These are phyloP conservation scores for Saccharomycopsis phalli DNA, from an alignment of 1,139 yeast species.

Conservation along the genomic window DNA sequence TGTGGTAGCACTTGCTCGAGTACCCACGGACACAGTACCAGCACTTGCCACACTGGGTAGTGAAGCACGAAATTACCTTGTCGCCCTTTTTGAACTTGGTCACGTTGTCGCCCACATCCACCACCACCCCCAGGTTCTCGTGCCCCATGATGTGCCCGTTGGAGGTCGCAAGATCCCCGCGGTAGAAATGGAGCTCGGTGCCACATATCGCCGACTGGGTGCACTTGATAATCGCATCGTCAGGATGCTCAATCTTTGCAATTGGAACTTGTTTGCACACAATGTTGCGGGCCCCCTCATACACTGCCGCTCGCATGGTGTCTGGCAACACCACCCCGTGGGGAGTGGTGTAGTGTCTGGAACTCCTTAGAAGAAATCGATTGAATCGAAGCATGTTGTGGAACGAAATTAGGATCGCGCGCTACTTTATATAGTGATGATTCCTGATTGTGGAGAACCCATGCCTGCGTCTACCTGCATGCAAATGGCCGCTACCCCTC, in stretches of 20 bases:
- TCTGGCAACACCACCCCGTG: slow-evolving; percentile 11
- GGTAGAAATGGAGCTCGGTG: slow-evolving; percentile 50
- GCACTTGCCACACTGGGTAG: slow-evolving; percentile 48
- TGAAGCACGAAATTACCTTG: slow-evolving; percentile 42
- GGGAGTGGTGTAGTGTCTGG: too few species aligned
- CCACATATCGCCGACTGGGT: slow-evolving; percentile 53
- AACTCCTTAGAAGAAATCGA: too few species aligned
- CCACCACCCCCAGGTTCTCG: slow-evolving; percentile 40
- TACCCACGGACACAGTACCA: slow-evolving; percentile 46
- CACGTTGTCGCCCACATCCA: slow-evolving; percentile 32
- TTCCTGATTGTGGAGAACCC: too few species aligned
- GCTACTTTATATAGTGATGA: too few species aligned
- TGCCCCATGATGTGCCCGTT: slow-evolving; percentile 43
- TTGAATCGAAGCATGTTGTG: too few species aligned
- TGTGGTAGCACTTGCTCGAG: slow-evolving; percentile 42
- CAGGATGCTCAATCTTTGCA: slow-evolving; percentile 34
- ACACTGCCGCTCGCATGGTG: slow-evolving; percentile 49
- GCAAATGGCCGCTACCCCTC: too few species aligned
- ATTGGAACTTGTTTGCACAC: slow-evolving; percentile 35
- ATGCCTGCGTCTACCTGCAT: slow-evolving; percentile 71
- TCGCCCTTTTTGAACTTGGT: slow-evolving; percentile 35
- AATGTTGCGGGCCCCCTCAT: slow-evolving; percentile 41
- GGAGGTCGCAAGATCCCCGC: slow-evolving; percentile 41
- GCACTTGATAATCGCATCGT: slow-evolving; percentile 46
- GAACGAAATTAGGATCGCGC: too few species aligned